Conservation (phyloP, 139 green algal species). For the Yamagishiella unicocca region DNA sequence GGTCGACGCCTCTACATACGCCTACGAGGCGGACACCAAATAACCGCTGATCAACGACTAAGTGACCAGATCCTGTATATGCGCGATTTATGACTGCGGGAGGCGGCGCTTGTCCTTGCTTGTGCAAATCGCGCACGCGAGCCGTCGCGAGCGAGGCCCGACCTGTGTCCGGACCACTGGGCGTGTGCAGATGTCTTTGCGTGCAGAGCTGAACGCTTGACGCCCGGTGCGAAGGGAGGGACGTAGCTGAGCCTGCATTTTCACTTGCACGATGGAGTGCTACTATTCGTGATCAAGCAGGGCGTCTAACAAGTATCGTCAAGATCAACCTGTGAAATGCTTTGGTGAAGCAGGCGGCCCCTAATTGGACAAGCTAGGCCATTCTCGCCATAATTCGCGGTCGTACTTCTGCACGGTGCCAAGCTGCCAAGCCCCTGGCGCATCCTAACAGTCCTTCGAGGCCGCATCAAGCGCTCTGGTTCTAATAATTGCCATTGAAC, state of each 20-base stretch:
- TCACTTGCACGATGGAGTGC: background rate
- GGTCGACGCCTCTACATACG: conserved; percentile 49
- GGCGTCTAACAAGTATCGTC: background rate
- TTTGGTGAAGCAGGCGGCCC: background rate
- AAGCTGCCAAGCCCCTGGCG: too few relatives aligned
- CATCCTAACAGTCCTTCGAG: too few relatives aligned
- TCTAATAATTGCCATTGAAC: too few relatives aligned
- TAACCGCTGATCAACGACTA: background rate
- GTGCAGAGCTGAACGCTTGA: background rate
- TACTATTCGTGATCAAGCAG: background rate
- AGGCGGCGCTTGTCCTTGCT: too few relatives aligned
- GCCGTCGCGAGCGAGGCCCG: too few relatives aligned
- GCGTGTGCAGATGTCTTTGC: background rate
- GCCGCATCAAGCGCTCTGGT: too few relatives aligned
- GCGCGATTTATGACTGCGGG: background rate
- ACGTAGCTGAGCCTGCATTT: background rate
- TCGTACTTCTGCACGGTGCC: background rate
- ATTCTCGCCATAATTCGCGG: background rate
- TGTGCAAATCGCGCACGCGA: background rate
- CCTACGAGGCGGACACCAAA: background rate
- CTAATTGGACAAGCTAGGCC: background rate
- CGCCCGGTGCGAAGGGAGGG: background rate
- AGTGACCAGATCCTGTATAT: background rate
- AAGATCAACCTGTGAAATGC: background rate
- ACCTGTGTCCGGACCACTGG: conserved; percentile 11